Conservation (phyloP, 768 basidiomycete genomes). For the Mrakia gelida region DNA sequence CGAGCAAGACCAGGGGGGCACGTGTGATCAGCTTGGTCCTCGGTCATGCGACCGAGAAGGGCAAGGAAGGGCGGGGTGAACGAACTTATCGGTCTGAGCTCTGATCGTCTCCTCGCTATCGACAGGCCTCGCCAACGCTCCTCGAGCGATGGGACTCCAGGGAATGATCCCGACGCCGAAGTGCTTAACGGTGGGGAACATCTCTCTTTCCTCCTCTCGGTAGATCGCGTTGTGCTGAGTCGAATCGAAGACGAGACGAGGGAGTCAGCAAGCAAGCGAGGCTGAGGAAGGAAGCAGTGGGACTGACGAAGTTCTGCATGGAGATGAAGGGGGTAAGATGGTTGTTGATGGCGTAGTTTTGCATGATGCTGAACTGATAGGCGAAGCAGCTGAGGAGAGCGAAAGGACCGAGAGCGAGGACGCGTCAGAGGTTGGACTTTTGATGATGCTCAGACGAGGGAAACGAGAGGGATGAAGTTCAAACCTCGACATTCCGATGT, state of each 20-base stretch:
- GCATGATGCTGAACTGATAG: slow-evolving; percentile 26
- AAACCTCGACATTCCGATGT: slow-evolving; percentile 27
- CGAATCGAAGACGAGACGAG: no score
- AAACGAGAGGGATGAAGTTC: background rate
- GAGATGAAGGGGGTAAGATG: slow-evolving; percentile 61
- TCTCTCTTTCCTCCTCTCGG: slow-evolving; percentile 55
- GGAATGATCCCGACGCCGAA: slow-evolving; percentile 58
- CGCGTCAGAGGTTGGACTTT: no score
- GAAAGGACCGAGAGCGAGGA: background rate
- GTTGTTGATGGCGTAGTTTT: slow-evolving; percentile 57
- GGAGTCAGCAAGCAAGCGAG: background rate
- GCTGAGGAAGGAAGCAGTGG: no score
- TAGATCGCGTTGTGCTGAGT: slow-evolving; percentile 54
- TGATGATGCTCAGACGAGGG: no score
- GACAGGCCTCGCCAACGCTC: slow-evolving; percentile 34
- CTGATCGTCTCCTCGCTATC: slow-evolving; percentile 47
- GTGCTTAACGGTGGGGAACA: slow-evolving; percentile 42
- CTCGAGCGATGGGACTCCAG: slow-evolving; percentile 40
- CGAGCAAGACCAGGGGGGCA: background rate
- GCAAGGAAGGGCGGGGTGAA: background rate
- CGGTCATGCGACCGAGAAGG: background rate
- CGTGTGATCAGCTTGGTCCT: background rate
- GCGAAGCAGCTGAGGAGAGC: slow-evolving; percentile 5
- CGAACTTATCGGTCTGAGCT: slow-evolving; percentile 42
- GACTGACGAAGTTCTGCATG: slow-evolving; percentile 57